Evolutionary conservation across 2,329 filamentous ascomycete genomes (phyloP), one percentile per base, ranked within the genome.

Genomic region (Aspergillus pseudoviridinutans): DNA sequence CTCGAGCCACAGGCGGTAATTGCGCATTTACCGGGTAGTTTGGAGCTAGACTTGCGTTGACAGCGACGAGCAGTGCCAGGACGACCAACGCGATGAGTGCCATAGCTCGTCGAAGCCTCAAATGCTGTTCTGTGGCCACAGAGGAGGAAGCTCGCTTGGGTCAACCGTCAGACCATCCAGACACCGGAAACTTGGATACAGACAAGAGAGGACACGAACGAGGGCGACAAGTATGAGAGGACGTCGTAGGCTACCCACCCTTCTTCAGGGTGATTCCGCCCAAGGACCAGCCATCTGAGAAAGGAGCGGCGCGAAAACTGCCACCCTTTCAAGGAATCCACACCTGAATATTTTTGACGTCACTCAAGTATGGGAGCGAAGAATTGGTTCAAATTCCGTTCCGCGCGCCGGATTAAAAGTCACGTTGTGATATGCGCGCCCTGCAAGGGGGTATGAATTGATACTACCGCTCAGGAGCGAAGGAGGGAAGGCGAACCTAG

Each of bases 1-100:
- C 79, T 62, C 89, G 83, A 22, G 90, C 91, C 54, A 92, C 87
- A 3, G 88, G 87, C 32, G 91, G 91, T 1, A 95, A 82, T 72
- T 96, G 92, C 2, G 90, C 87, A 74, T 94, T 95, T 72, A 96
- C 81, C 0, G 91, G 91, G 65, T 92, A 93, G 50, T 79, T 78
- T 51, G 79, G 68, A 57, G 62, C 67, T 61, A 76, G 71, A 57
- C 67, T 67, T 50, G 76, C 77, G 58, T 65, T 61, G 24, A 70
- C 67, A 57, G 65, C 62, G 63, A 63, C 59, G 38, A 70, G 51
- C 22, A 73, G 58, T 22, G 62, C 58, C 55, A 74, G 57, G 50
- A 68, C 32, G 41, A 68, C 58, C 57, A 67, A 53, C 49, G 69
- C 55, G 57, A 68, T 56, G 55, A 63, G 61, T 54, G 66, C 66